phyloP scores from a whole-genome alignment of 345 rosid species.

The Odontarrhena argentea region DNA sequence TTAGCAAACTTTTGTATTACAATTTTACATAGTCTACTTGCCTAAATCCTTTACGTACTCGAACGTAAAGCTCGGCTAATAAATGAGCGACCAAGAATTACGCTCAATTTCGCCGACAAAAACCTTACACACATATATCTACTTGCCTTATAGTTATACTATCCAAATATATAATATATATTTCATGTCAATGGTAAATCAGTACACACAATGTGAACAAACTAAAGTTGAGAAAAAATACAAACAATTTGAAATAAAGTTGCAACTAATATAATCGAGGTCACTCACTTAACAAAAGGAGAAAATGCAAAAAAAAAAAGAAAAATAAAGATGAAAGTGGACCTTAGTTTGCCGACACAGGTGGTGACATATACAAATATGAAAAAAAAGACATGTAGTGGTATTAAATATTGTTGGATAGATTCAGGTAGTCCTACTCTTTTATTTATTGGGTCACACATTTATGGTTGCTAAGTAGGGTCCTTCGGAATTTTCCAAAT shows the following conservation, averaged over 20 bases:
- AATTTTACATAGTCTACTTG: neutral
- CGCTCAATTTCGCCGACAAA: conserved; percentile 34
- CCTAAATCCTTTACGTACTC: neutral
- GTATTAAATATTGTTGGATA: conserved; percentile 36
- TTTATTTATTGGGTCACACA: conserved; percentile 35
- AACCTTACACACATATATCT: conserved; percentile 21
- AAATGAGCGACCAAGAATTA: conserved; percentile 33
- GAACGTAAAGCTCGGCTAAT: conserved; percentile 20
- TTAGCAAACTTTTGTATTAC: no score
- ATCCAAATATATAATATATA: neutral
- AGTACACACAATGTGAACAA: no score
- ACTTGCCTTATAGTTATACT: neutral
- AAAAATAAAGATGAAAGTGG: conserved; percentile 37
- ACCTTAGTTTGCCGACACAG: conserved; percentile 40
- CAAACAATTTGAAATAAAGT: conserved; percentile 23
- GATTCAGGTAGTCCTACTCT: conserved; percentile 40
- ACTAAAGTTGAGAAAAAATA: neutral
- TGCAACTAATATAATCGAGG: conserved; percentile 15
- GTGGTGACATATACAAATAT: conserved; percentile 27
- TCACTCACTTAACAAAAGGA: conserved; percentile 22
- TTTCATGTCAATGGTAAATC: neutral
- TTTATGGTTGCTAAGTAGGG: conserved; percentile 1
- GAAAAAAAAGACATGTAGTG: conserved; percentile 28
- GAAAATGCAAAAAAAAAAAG: neutral
- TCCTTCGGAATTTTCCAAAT: neutral